phyloP scores from a whole-genome alignment of 371 early-diverging fungal species.

The Basidiobolus meristosporus region DNA sequence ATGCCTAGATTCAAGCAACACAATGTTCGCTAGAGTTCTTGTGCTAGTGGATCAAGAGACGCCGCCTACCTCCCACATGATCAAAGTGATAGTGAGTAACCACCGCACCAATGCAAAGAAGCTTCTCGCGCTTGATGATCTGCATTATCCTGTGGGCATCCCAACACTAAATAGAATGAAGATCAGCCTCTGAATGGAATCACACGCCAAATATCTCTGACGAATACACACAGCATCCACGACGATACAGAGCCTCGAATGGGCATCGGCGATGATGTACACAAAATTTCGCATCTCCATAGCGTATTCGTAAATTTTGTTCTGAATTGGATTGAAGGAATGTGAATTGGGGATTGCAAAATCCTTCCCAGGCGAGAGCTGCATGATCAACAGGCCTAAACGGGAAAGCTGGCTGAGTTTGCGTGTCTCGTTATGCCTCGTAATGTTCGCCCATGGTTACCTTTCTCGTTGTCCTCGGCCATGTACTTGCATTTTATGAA shows the following conservation, averaged over 20 bases:
- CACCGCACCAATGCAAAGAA: conserved; percentile 45
- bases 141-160: conserved; percentile 62
- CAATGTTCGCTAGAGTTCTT: background rate
- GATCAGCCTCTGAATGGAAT: background rate
- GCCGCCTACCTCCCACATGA: conserved; percentile 32
- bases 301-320: conserved; percentile 53
- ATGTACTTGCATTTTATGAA: conserved; percentile 28
- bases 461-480: conserved; percentile 28
- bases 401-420: background rate
- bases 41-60: background rate
- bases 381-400: conserved; percentile 32
- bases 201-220: conserved; percentile 3
- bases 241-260: conserved; percentile 42
- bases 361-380: conserved; percentile 49
- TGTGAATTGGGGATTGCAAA: conserved; percentile 18
- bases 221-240: conserved; percentile 42
- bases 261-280: conserved; percentile 47
- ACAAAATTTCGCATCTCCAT: conserved; percentile 65
- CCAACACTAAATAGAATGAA: conserved; percentile 38
- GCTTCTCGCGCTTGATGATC: conserved; percentile 25
- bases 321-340: conserved; percentile 43
- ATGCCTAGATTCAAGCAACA: conserved; percentile 6
- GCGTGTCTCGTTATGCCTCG: background rate
- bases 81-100: conserved; percentile 76
- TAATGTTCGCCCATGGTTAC: conserved; percentile 4